A percentile compares a stretch with the other conserved stretches of the same genome.
phyloP scores from a whole-genome alignment of 2,329 filamentous ascomycete genomes.

The Alternaria rosae region DNA sequence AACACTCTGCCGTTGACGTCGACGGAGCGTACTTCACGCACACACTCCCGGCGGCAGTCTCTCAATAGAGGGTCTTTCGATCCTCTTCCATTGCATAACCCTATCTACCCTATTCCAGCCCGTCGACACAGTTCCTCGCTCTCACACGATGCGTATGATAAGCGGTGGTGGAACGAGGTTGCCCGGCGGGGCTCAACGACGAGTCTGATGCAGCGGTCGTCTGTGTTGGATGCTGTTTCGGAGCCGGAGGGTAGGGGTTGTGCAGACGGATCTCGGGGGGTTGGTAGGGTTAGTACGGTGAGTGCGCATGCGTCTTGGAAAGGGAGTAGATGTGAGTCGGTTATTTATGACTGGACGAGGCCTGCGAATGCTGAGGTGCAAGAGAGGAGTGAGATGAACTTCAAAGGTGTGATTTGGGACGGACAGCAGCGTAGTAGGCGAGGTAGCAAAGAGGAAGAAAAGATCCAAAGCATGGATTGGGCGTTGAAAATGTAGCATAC shows the following conservation, averaged over 20 bases:
- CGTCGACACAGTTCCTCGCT: background rate
- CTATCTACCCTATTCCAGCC: background rate
- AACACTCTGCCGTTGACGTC: background rate
- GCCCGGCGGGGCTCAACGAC: slow-evolving; percentile 8
- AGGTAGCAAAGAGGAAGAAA: background rate
- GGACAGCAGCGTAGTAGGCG: background rate
- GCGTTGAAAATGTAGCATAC: background rate
- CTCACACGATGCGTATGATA: slow-evolving; percentile 4
- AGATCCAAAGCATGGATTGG: slow-evolving; percentile 1
- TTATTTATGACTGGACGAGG: slow-evolving; percentile 13
- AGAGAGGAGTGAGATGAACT: background rate
- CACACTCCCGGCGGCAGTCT: background rate
- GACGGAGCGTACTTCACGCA: background rate
- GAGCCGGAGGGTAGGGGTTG: slow-evolving; percentile 6
- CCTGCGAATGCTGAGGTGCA: background rate
- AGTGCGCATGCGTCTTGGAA: slow-evolving; percentile 2
- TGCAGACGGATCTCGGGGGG: background rate
- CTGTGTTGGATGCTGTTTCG: slow-evolving; percentile 16
- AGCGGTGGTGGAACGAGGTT: slow-evolving; percentile 14
- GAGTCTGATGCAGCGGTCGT: slow-evolving; percentile 3
- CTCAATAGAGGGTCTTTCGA: background rate
- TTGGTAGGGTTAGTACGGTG: background rate
- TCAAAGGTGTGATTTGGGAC: background rate
- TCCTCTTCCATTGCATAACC: background rate
- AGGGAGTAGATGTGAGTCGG: slow-evolving; percentile 1